Conservation (phyloP, 225 moss, liverwort and hornwort species). For the Polytrichum commune region DNA sequence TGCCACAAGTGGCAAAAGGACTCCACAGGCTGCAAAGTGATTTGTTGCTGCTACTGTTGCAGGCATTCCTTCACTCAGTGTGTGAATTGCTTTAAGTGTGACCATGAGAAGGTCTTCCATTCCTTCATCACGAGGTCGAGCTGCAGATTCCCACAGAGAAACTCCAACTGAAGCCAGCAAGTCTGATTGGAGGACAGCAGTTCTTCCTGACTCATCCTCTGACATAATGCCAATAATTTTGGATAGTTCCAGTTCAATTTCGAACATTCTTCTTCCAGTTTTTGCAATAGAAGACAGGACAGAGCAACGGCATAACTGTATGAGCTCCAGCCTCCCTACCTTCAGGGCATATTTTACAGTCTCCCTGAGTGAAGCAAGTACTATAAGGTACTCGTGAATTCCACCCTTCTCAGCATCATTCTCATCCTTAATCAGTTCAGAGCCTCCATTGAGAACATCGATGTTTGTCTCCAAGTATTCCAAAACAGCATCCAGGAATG, state of each 20-base stretch:
- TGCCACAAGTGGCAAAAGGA: constrained; percentile 81
- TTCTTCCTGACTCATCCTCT: constrained; percentile 64
- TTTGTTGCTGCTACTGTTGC: constrained; percentile 82
- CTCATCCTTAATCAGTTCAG: constrained; percentile 31
- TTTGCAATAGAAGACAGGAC: constrained; percentile 58
- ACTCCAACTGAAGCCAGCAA: constrained; percentile 70
- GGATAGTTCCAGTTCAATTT: constrained; percentile 64
- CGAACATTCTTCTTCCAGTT: constrained; percentile 43
- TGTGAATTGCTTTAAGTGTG: constrained; percentile 69
- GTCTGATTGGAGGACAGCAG: constrained; percentile 68
- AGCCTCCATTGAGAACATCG: constrained; percentile 47
- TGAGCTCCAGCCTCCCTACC: constrained; percentile 71
- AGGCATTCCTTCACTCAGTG: constrained; percentile 83
- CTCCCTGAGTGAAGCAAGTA: constrained; percentile 74
- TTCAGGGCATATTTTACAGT: constrained; percentile 79
- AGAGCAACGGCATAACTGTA: constrained; percentile 48
- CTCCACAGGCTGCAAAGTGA: constrained; percentile 70
- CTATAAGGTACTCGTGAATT: constrained; percentile 60
- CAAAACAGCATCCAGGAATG: constrained; percentile 70
- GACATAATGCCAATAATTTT: constrained; percentile 73
- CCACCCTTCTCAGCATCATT: constrained; percentile 33
- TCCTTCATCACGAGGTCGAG: constrained; percentile 34
- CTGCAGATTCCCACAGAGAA: constrained; percentile 78
- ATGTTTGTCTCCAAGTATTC: constrained; percentile 65
- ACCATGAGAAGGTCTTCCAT: constrained; percentile 73